These are phyloP conservation scores for Fusarium subglutinans DNA, from an alignment of 2,329 filamentous ascomycete species.

Conservation along the genomic window DNA sequence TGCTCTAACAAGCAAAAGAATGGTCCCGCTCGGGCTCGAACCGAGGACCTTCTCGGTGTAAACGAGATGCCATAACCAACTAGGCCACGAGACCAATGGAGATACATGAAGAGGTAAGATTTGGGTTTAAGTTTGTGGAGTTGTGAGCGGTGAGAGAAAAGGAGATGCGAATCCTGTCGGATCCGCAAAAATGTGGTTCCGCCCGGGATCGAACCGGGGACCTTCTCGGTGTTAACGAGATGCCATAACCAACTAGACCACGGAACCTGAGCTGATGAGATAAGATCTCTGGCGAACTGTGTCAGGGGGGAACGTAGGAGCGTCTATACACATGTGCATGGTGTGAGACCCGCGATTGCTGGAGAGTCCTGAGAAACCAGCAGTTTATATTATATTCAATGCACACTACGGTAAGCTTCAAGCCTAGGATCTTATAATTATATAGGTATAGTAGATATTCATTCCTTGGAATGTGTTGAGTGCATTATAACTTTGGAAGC, in stretches of 20 bases:
- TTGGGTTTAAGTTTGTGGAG: not conserved
- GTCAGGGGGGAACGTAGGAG: fast-evolving
- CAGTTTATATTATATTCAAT: fast-evolving
- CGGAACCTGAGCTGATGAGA: slow-evolving; percentile 14
- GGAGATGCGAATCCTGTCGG: not conserved
- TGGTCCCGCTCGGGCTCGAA: slow-evolving; percentile 40
- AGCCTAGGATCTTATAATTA: fast-evolving
- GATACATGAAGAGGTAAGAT: fast-evolving
- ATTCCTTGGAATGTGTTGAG: fast-evolving
- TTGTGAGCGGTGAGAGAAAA: not conserved
- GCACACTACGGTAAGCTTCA: fast-evolving
- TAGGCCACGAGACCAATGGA: slow-evolving; percentile 33
- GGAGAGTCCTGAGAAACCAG: not conserved
- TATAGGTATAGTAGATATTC: fast-evolving
- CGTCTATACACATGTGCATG: not conserved
- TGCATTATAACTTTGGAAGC: fast-evolving
- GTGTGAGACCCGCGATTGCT: too few relatives aligned
- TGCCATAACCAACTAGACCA: slow-evolving; percentile 40
- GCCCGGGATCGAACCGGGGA: slow-evolving; percentile 36
- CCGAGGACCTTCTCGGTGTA: slow-evolving; percentile 41
- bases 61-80: slow-evolving; percentile 39
- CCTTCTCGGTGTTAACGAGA: slow-evolving; percentile 39
- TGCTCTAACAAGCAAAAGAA: not conserved
- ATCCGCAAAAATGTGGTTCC: slow-evolving; percentile 28
- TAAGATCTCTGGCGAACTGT: not conserved